These are phyloP conservation scores for Amylocystis lapponica DNA, from an alignment of 768 basidiomycete species.

Conservation along the genomic window DNA sequence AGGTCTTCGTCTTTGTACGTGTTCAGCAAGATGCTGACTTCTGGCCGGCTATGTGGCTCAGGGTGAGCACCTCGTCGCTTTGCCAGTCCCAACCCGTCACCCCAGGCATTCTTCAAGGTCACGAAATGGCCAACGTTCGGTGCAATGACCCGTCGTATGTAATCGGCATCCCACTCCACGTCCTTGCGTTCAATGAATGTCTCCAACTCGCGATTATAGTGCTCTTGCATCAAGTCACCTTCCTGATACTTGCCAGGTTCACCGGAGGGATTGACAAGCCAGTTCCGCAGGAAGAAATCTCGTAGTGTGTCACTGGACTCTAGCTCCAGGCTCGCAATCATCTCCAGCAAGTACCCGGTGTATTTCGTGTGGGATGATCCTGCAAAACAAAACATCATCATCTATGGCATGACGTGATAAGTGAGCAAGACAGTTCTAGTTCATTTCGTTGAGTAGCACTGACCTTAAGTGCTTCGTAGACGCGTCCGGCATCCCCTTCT, in stretches of 20 bases:
- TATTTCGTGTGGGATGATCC: constrained; percentile 23
- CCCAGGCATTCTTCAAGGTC: constrained; percentile 17
- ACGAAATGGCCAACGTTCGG: constrained; percentile 20
- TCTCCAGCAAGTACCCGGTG: constrained; percentile 33
- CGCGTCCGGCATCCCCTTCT: too few species aligned
- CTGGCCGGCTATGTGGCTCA: too few species aligned
- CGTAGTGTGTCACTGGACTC: constrained; percentile 21
- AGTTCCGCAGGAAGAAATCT: constrained; percentile 9
- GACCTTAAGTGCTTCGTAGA: too few species aligned
- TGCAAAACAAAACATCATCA: too few species aligned
- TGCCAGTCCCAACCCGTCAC: too few species aligned
- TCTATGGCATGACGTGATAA: too few species aligned
- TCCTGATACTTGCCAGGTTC: constrained; percentile 17
- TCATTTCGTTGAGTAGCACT: neutral
- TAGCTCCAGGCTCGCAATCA: constrained; percentile 24
- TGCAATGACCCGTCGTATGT: constrained; percentile 18
- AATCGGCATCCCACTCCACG: constrained; percentile 16
- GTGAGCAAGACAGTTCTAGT: too few species aligned
- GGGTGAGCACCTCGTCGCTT: too few species aligned
- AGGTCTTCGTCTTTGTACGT: too few species aligned
- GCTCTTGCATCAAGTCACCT: constrained; percentile 25
- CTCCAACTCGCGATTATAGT: constrained; percentile 20
- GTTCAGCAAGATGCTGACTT: too few species aligned
- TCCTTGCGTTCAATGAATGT: constrained; percentile 15
- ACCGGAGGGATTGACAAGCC: constrained; percentile 26